Base-by-base conservation (phyloP, 2,329 filamentous ascomycete genomes). In the Curvularia verruculosa region DNA sequence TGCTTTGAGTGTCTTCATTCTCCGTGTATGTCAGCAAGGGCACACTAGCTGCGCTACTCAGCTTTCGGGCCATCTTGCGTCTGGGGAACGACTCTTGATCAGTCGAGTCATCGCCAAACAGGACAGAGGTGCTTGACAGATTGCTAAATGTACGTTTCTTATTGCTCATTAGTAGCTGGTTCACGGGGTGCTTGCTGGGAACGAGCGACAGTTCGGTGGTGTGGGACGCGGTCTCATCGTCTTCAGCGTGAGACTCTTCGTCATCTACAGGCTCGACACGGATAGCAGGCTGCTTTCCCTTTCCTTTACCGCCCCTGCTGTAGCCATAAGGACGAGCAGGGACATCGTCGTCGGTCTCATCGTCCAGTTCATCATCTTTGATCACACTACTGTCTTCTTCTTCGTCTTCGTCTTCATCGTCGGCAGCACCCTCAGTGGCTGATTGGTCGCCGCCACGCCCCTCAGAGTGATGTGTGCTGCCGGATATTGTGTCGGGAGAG, bases 141-240 rank as follows among this genome's bases (percentile, higher is more conserved):
- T 73, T 76, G 67, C 76, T 78, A 58, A 70, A 74, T 26, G 73
- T 75, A 44, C 76, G 75, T 56, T 77, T 77, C 61, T 77, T 77
- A 61, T 69, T 71, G 44, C 61, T 63, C 58, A 63, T 68, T 21
- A 70, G 63, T 41, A 70, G 52, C 19, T 71, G 67, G 40, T 66
- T 70, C 51, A 70, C 63, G 15, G 66, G 65, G 26, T 69, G 63
- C 51, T 73, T 74, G 62, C 63, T 68, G 52, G 63, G 59, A 13
- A 64, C 60, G 50, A 67, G 72, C 29, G 41, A 12, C 15, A 45
- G 44, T 66, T 71, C 73, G 63, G 65, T 66, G 60, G 65, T 71
- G 55, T 60, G 60, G 54, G 66, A 66, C 54, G 61, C 56, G 46
- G 54, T 57, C 41, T 73, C 71, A n/a, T 72, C 64, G 18, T 75